Evolutionary conservation across 2,329 filamentous ascomycete species (phyloP), one percentile per base, ranked within the genome.

Genomic region (Graphium sp.): DNA sequence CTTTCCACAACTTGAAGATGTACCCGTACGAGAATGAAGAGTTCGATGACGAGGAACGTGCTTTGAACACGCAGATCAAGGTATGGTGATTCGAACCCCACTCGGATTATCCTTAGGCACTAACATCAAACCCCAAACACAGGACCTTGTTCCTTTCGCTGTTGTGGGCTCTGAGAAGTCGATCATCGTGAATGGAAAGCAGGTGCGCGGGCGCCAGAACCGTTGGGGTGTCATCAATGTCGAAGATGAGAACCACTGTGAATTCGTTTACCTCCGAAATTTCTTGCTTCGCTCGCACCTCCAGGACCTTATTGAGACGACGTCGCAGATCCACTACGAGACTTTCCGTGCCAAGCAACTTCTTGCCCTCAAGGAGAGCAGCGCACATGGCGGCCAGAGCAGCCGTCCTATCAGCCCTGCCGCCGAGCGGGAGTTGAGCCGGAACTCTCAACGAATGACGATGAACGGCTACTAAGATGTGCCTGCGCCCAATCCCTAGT

Each of bases 1-100:
- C 81, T 34, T 98, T 98, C 78, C 89, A 98, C 73, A 95, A 95
- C 68, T 73, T 98, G 49, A 87, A 93, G 69, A 98, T 98, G 89
- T 98, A 92, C 67, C 89, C 89, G 35, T 98, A 98, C 56, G 89
- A 98, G 56, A 95, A 94, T 52, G 89, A 98, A 46, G 89, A 98
- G 66, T 78, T 95, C 44, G 89, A 98, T 49, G 80, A 89, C 39
- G 89, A 98, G 65, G 89, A 98, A 64, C 78, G 83, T 45, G 75
- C 76, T 36, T 66, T 92, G 58, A 95, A 95, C 62, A 74, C 73
- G 34, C 81, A 92, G 52, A 98, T 98, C 62, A 95, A 95, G 80
- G 85, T 91, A 59, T 35, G 59, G 44, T 18, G 12, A n/a, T n/a
- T n/a, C n/a, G n/a, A n/a, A n/a, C n/a, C n/a, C n/a, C n/a, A n/a